Base-by-base conservation (phyloP, 2,329 filamentous ascomycete species). In the Fusarium foetens region DNA sequence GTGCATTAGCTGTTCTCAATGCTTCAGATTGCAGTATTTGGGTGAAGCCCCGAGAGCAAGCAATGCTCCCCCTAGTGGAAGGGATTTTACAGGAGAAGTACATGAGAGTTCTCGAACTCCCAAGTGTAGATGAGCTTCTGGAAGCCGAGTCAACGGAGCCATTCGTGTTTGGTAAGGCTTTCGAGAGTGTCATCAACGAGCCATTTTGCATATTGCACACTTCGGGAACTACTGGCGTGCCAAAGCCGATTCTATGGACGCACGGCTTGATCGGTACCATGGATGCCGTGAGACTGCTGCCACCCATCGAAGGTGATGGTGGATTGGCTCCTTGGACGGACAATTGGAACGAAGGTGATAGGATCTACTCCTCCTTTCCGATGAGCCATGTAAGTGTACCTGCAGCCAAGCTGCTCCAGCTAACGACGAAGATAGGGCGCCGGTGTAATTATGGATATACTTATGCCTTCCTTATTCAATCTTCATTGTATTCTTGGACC, bases 221-320 rank as follows among this genome's bases (percentile, higher is more conserved):
- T 0, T 84, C 82, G 7, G 84, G 84, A 4, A 79, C 81, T 3
- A 85, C 83, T 5, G 83, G 84, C 5, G 61, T 82, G 0, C 83
- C 82, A 3, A 85, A 85, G 55, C 82, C 81, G 0, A 81, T 85
- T n/a, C 57, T 72, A 3, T 77, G 78, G 71, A 78, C 80, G 8
- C 79, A 85, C 65, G 76, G 68, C 1, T 53, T 79, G 31, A 75
- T 79, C 10, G 77, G 74, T 1, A 80, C 80, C 0, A 77, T 82
- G 75, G 83, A 85, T 70, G 80, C 80, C 1, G 72, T 83, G 4
- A 75, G 79, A 14, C 65, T 82, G 4, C 73, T 84, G 1, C 80
- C 81, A 0, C 74, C 76, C 13, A 70, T 71, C 1, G 75, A 81
- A 2, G 81, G 81, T 19, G 1, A 77, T 79, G 33, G 58, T 36